Conservation (phyloP, 2,329 filamentous ascomycete genomes). For the Grosmannia penicillata region DNA sequence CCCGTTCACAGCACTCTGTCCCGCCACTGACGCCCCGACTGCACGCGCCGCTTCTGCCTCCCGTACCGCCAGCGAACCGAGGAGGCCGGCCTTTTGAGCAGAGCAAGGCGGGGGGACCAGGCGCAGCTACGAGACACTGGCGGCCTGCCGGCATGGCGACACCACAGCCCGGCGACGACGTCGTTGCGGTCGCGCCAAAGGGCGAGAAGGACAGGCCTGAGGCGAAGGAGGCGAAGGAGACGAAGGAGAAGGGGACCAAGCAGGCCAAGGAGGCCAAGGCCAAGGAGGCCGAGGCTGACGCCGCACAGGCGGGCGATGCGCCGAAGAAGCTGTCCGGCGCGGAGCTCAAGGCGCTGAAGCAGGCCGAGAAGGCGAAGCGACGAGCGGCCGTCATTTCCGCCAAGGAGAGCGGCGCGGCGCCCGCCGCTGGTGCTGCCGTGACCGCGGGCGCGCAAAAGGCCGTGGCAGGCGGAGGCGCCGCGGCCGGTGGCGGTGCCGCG, state of each 20-base stretch:
- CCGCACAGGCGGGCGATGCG: constrained; percentile 7
- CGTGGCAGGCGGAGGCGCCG: constrained; percentile 24
- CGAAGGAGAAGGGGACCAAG: no score
- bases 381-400: constrained; percentile 56
- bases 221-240: not conserved
- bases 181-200: not conserved
- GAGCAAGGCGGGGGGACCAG: no score
- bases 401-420: constrained; percentile 27
- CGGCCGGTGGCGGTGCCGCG: constrained; percentile 15
- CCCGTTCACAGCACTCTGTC: no score
- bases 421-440: constrained; percentile 21
- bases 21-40: no score
- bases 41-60: no score
- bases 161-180: not conserved
- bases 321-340: constrained; percentile 51
- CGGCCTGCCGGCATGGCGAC: constrained; percentile 1
- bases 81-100: no score
- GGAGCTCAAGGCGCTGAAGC: constrained; percentile 75
- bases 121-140: no score
- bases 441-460: constrained; percentile 25
- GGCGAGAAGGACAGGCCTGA: not conserved
- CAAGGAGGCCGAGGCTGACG: not conserved
- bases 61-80: no score
- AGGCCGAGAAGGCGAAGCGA: constrained; percentile 81
- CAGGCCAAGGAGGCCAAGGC: no score